These are phyloP conservation scores for Jaapia argillacea DNA, from an alignment of 768 basidiomycete species.

Conservation along the genomic window DNA sequence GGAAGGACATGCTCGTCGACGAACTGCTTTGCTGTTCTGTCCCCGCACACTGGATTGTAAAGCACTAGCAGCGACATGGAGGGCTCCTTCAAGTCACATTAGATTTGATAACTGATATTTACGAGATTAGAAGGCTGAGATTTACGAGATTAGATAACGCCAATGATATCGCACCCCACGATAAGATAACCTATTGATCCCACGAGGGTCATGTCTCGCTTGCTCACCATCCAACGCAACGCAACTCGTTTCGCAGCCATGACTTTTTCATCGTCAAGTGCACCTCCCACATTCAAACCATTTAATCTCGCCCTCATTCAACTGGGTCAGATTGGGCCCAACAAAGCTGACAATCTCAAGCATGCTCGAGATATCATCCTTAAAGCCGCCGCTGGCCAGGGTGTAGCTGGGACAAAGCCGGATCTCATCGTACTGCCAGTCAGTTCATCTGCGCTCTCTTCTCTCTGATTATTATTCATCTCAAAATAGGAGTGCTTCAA, in stretches of 20 bases:
- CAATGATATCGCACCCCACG: no score
- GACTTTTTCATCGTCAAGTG: conserved; percentile 3
- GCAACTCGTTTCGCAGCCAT: no score
- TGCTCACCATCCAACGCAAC: no score
- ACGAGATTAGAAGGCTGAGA: no score
- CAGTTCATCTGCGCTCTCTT: conserved; percentile 13
- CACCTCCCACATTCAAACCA: conserved; percentile 40
- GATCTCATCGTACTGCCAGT: conserved; percentile 83
- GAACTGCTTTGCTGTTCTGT: conserved; percentile 42
- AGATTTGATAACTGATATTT: no score
- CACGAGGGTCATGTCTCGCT: no score
- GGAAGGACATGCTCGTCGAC: conserved; percentile 57
- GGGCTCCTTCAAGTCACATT: no score
- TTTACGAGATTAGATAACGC: no score
- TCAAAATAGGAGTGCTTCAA: conserved; percentile 73
- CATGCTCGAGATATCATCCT: conserved; percentile 76
- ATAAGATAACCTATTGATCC: no score
- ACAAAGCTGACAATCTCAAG: conserved; percentile 71
- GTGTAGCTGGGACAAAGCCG: conserved; percentile 48
- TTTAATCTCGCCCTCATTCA: conserved; percentile 89
- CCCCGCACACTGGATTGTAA: conserved; percentile 72
- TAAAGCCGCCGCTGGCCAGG: conserved; percentile 43
- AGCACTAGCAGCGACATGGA: conserved; percentile 49
- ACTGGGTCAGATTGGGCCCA: conserved; percentile 60
- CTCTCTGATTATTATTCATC: neutral